Evolutionary conservation across 208 protist genomes (phyloP).

Genomic region (Crithidia brevicula): DNA sequence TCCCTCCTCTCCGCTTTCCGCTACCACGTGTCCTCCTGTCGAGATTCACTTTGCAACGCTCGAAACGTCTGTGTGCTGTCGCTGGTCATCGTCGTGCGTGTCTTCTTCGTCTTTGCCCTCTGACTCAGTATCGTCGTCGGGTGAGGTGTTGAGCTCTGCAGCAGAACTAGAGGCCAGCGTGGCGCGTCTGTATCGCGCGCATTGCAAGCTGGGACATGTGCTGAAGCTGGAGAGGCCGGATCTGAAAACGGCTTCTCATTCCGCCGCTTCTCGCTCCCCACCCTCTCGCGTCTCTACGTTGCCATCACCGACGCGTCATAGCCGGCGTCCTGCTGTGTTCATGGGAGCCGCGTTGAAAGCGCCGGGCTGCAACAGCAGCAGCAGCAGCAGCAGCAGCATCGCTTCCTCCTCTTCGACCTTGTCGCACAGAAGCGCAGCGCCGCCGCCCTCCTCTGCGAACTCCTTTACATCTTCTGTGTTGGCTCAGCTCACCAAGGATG

Average conservation of each 20-base stretch:
- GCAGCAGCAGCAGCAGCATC: background rate
- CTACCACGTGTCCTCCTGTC: background rate
- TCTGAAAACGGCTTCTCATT: too few relatives aligned
- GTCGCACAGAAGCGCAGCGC: background rate
- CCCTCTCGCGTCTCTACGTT: background rate
- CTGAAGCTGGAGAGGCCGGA: conserved; percentile 8
- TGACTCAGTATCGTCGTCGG: background rate
- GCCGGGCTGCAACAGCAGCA: background rate
- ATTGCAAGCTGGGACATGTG: conserved; percentile 20
- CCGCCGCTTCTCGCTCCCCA: background rate
- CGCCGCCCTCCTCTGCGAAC: background rate
- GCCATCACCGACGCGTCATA: background rate
- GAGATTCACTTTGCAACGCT: conserved; percentile 49
- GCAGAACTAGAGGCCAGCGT: conserved; percentile 1
- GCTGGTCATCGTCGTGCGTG: background rate
- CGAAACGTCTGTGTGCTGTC: conserved; percentile 38
- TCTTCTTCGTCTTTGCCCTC: background rate
- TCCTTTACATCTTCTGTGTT: conserved; percentile 24
- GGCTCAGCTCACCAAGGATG: conserved; percentile 7
- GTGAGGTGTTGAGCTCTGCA: background rate
- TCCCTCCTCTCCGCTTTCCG: background rate
- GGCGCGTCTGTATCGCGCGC: conserved; percentile 18
- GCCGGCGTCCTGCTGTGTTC: conserved; percentile 22
- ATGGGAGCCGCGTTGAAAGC: conserved; percentile 23
- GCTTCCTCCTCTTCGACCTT: background rate